Base-by-base conservation (phyloP, 768 basidiomycete species). In the Panus rudis region DNA sequence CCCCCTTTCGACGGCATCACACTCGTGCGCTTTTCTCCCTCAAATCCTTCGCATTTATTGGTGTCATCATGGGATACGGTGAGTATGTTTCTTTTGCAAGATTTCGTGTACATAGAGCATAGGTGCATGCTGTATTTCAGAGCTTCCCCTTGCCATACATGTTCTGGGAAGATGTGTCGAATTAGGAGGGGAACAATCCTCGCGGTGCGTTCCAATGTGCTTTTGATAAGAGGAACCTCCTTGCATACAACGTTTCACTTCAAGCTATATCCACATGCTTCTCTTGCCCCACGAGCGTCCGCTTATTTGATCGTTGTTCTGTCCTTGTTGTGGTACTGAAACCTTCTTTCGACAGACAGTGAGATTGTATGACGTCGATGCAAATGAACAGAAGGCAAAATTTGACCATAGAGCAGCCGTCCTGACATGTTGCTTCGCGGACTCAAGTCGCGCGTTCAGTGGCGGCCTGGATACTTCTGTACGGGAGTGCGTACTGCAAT, bases 41-140 rank as follows among this genome's bases (percentile, higher is more conserved):
- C 73, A 3, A 77, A 85, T 59, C 82, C 92, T 2, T 73, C 84
- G 42, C 80, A 84, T 16, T 66, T 98, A 1, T 66, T 97, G 0
- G 88, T 87, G 14, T 79, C 89, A 11, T 84, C 87, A 47, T 98
- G 94, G 94, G 94, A 98, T 63, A 78, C 87, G 19, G 77, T 78
- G 42, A 51, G 76, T 54, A 37, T 43, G 38, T 35, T 20, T 44
- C 45, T 33, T 22, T 30, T 30, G n/a, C n/a, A n/a, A n/a, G n/a
- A n/a, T n/a, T n/a, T n/a, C n/a, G n/a, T n/a, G n/a, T n/a, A n/a
- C n/a, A n/a, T n/a, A n/a, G n/a, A n/a, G n/a, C n/a, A n/a, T n/a
- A n/a, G n/a, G n/a, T n/a, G n/a, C n/a, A n/a, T n/a, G n/a, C n/a
- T n/a, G n/a, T n/a, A n/a, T n/a, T n/a, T n/a, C n/a, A n/a, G n/a